A percentile compares a stretch with the other conserved stretches of the same genome.
Evolutionary conservation across 805 yeast species (phyloP).

Genomic region (Saccharomyces eubayanus): DNA sequence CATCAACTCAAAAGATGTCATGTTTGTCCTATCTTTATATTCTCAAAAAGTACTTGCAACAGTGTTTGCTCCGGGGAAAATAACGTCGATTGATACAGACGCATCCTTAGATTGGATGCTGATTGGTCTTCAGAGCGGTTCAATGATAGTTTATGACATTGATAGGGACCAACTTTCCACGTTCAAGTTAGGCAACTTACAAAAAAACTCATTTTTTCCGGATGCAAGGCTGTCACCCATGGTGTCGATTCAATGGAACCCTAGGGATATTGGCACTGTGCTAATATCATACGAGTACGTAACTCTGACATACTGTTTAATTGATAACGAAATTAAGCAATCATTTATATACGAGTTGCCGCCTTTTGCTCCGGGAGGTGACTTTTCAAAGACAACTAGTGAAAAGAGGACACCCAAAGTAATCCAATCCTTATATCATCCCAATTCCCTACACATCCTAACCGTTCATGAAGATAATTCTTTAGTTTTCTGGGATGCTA

Average conservation of each 20-base stretch:
- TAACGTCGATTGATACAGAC: constrained; percentile 65
- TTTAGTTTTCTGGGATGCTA: constrained; percentile 87
- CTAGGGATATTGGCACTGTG: constrained; percentile 76
- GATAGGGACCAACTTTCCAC: constrained; percentile 67
- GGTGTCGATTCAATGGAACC: constrained; percentile 65
- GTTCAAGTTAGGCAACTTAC: constrained; percentile 61
- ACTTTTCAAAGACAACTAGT: constrained; percentile 26
- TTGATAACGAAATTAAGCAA: constrained; percentile 47
- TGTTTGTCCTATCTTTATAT: constrained; percentile 64
- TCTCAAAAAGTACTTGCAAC: constrained; percentile 53
- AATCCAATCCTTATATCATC: constrained; percentile 69
- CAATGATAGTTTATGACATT: constrained; percentile 63
- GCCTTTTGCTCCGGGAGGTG: constrained; percentile 67
- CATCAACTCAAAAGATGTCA: constrained; percentile 49
- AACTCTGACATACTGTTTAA: constrained; percentile 62
- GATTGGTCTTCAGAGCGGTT: constrained; percentile 73
- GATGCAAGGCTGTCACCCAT: constrained; percentile 57
- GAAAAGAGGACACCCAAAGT: constrained; percentile 36
- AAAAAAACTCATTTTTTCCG: constrained; percentile 47
- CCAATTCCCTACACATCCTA: constrained; percentile 79
- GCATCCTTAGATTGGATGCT: constrained; percentile 84
- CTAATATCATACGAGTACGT: constrained; percentile 64
- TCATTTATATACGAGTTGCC: constrained; percentile 55
- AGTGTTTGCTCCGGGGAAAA: constrained; percentile 53
- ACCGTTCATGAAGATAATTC: constrained; percentile 79